Base-by-base conservation (phyloP, 2,329 filamentous ascomycete species). In the Periconia sp. region DNA sequence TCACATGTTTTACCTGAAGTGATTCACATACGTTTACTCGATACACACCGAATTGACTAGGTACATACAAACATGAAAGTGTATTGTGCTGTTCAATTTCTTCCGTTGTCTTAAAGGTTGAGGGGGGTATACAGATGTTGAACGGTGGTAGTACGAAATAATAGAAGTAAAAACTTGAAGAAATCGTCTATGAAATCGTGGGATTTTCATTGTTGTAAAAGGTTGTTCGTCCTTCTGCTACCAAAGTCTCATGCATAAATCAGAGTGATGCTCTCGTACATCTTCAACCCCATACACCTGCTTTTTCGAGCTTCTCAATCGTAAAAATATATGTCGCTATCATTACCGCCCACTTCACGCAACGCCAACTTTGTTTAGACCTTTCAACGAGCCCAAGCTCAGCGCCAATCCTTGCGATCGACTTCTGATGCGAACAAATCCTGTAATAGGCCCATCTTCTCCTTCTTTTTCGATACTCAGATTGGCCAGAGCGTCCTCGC, bases 401-500 rank as follows among this genome's bases (percentile, higher is more conserved):
- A 99, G 80, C 11, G 94, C 94, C 69, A 99, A 81, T 46, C 94
- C 94, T 79, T 99, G 94, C 37, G 92, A 96, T 72, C 94, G 89
- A 81, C 92, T 97, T 77, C 94, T 87, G 84, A 99, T 99, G 73
- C 94, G 88, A 59, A 99, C 92, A 75, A 99, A 99, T 43, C 94
- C 94, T 41, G 93, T 97, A 59, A 99, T 93, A 6, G 92, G 91
- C 20, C 94, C 94, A 68, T 96, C 89, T 23, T 96, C 92, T 55
- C 92, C 92, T 74, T 97, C 92, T 79, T 97, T 93, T 77, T 99
- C 94, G 68, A 99, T 97, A 73, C 92, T 97, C 76, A 99, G 73
- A 74, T 99, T 99, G 69, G 94, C 94, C 68, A 99, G 80, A 55
- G 94, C 94, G 79, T 99, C 94, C 90, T 99, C 94, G 60, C 94